Conservation (phyloP, 2,329 filamentous ascomycete genomes). For the Exophiala spinifera region DNA sequence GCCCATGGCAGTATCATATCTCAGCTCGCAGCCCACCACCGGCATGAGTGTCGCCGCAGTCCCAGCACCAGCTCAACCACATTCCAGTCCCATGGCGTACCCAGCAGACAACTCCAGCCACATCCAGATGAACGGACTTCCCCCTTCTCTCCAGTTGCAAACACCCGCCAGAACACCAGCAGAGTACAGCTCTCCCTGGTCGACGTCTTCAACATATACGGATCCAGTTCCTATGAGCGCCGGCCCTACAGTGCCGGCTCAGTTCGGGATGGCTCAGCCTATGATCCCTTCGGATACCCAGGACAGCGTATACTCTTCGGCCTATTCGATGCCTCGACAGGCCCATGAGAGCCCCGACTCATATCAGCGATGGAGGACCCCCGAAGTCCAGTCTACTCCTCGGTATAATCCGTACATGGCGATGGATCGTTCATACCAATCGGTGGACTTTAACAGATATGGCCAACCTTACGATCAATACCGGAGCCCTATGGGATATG, state of each 20-base stretch:
- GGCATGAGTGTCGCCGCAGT: constrained; percentile 13
- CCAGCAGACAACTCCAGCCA: constrained; percentile 7
- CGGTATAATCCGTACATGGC: constrained; percentile 17
- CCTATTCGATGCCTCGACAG: constrained; percentile 14
- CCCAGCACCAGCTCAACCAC: constrained; percentile 15
- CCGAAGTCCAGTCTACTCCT: constrained; percentile 12
- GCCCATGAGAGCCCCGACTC: constrained; percentile 14
- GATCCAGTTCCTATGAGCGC: constrained; percentile 14
- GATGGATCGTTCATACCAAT: constrained; percentile 14
- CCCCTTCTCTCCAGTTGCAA: constrained; percentile 9
- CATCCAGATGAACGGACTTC: constrained; percentile 15
- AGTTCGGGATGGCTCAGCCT: constrained; percentile 12
- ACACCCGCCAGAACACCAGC: constrained; percentile 15
- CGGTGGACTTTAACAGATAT: constrained; percentile 12
- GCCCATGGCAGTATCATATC: constrained; percentile 18
- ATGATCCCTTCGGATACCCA: constrained; percentile 19
- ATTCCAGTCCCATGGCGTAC: constrained; percentile 13
- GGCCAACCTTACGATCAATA: constrained; percentile 17
- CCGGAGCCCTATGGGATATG: constrained; percentile 16
- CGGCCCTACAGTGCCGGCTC: constrained; percentile 9
- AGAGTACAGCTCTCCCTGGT: constrained; percentile 20
- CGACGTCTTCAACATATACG: constrained; percentile 14
- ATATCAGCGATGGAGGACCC: constrained; percentile 12
- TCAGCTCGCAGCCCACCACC: constrained; percentile 17
- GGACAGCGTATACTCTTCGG: constrained; percentile 14